Evolutionary conservation across 441 rosid genomes (phyloP), one percentile per base, ranked within the genome.

Genomic region (Cnidoscolus chayamansa): DNA sequence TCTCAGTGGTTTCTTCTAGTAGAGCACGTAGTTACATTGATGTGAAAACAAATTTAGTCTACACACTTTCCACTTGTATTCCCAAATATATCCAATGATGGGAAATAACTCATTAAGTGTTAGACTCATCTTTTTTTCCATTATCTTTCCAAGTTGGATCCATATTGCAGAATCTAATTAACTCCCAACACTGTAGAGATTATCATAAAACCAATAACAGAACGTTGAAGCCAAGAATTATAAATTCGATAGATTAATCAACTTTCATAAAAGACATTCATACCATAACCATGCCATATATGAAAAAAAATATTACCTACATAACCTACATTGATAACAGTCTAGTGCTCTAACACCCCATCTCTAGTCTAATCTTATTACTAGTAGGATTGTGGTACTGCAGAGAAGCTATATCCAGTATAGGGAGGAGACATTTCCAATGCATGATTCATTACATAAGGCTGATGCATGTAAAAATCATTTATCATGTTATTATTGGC

Each of bases 401-500:
- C 67, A 68, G 7, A 64, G 25, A 77, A 72, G 56, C 76, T 53
- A 10, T 59, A 64, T 51, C 65, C 81, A 48, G 68, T 53, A 47
- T 51, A 53, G 40, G 62, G 68, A 67, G 79, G 81, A 72, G 45
- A 17, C 54, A 53, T 49, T 37, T 79, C 32, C 57, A 79, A 60
- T 59, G 71, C 56, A 47, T 76, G 67, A 12, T 75, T 71, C 72
- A 67, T 85, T 72, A 76, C 72, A 50, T 53, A 61, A 63, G 74
- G 72, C 12, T 58, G 81, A 43, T 71, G 61, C 73, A 40, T 54
- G 56, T 65, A 57, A 2, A 71, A 57, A 31, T 62, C 78, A 65
- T 67, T 74, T 7, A 19, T 68, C 64, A 70, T 67, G 64, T 74
- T 73, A 74, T 63, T 66, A 51, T 58, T 70, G 31, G 47, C 63